Base-by-base conservation (phyloP, 805 yeast species). In the Kodamaea neixiangensis region DNA sequence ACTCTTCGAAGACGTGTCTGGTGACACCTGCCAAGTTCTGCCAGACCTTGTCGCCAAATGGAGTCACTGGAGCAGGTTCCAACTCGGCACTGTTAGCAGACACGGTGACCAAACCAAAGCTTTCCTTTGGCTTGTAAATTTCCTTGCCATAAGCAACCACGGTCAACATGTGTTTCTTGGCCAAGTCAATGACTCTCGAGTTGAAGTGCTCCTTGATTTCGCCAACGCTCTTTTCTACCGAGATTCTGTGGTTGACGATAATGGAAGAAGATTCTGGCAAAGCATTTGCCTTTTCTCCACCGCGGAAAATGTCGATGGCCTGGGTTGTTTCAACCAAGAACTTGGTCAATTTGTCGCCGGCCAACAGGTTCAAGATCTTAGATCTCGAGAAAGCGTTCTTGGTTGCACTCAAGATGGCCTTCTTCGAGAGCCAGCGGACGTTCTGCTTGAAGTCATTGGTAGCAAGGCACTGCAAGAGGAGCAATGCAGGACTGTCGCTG, bases 401-500 rank as follows among this genome's bases (percentile, higher is more conserved):
- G 1, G 67, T 72, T 2, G 76, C 72, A 47, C 71, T 62, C 47
- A 73, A 60, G 29, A 74, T 71, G 3, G 67, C 58, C 51, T 67
- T 67, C 40, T 59, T 65, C 22, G 64, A 51, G 29, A 55, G 18
- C 13, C 46, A 21, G 14, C 70, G 57, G 42, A 66, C 31, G 25
- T 56, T 58, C 25, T 63, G 61, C 15, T 68, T 67, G 21, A 57
- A 52, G 42, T 56, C 53, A 54, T 83, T 76, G 44, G 77, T 77
- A 0, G 91, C 93, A 49, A 79, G 58, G 66, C 96, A 88, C 61
- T 84, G 84, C 56, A 85, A 66, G 43, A 72, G 66, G 18, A 72
- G 71, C 58, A 81, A 74, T 48, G 80, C 69, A 10, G 96, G 97
- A 67, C 86, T 89, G 45, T 68, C 69, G 2, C 66, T 56, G 7